Evolutionary conservation across 139 green algal genomes (phyloP).

Genomic region (Micractinium sp.): DNA sequence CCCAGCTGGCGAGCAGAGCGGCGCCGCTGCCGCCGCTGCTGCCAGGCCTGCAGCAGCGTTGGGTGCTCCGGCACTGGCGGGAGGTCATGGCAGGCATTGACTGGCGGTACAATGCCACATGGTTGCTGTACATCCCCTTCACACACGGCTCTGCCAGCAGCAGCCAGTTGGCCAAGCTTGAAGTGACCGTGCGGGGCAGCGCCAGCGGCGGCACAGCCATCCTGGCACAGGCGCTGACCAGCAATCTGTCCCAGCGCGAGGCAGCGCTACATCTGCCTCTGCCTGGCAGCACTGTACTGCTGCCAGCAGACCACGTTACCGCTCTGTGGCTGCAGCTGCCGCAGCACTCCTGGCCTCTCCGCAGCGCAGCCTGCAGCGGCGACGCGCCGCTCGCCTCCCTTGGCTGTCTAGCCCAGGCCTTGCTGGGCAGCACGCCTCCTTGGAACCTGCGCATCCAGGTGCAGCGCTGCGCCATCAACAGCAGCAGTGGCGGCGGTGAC

Average conservation of each 20-base stretch:
- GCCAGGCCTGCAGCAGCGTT: conserved; percentile 10
- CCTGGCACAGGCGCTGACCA: conserved; percentile 2
- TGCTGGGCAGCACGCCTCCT: conserved; percentile 9
- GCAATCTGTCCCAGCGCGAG: not conserved
- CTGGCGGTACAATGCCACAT: conserved; percentile 33
- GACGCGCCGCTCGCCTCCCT: no score
- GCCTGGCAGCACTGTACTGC: not conserved
- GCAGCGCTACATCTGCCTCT: not conserved
- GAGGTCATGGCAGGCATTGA: conserved; percentile 21
- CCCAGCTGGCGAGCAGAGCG: not conserved
- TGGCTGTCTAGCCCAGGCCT: not conserved
- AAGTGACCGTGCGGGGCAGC: not conserved
- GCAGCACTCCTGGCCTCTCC: not conserved
- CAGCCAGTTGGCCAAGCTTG: not conserved
- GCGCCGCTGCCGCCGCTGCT: conserved; percentile 21
- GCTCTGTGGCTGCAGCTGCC: not conserved
- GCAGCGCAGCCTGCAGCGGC: no score
- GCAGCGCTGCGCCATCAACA: not conserved
- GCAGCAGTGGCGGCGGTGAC: not conserved
- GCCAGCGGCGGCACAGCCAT: not conserved
- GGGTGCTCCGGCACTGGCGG: conserved; percentile 24
- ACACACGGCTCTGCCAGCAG: no score
- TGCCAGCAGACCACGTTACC: not conserved
- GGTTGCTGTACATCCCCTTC: conserved; percentile 24
- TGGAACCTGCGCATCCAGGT: conserved; percentile 12